These are phyloP conservation scores for Picea abies DNA, from an alignment of 83 land plant genomes.

Conservation along the genomic window DNA sequence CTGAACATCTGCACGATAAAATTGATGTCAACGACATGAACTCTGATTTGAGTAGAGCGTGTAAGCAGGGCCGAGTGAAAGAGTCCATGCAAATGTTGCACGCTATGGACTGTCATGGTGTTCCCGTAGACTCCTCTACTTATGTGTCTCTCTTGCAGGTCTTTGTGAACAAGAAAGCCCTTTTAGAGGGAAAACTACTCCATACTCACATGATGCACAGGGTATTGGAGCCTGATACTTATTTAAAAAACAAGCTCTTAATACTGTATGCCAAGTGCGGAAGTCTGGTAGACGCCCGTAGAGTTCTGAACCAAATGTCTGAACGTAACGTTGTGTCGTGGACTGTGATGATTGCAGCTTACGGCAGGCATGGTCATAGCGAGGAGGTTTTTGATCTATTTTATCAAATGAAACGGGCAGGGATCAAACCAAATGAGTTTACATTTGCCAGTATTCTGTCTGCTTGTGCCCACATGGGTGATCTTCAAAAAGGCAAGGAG, in stretches of 20 bases:
- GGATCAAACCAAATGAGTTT: background rate
- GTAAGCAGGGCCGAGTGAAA: no score
- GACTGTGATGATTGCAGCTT: conserved; percentile 32
- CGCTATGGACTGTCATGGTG: no score
- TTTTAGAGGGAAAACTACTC: no score
- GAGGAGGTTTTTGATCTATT: conserved; percentile 2
- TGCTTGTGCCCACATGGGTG: background rate
- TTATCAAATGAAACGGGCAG: background rate
- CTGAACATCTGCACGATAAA: no score
- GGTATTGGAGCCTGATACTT: no score
- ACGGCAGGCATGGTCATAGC: conserved; percentile 18
- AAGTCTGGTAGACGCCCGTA: conserved; percentile 16
- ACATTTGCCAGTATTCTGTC: conserved; percentile 5
- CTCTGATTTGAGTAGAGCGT: no score
- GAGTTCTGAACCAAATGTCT: conserved; percentile 40
- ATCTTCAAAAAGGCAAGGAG: background rate
- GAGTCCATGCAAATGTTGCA: no score
- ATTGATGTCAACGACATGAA: no score
- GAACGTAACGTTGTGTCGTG: conserved; percentile 25
- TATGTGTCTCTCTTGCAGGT: no score
- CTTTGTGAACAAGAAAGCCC: no score
- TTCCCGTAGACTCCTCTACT: no score
- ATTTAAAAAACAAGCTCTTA: conserved; percentile 32
- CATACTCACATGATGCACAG: no score
- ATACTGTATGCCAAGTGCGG: conserved; percentile 33